Base-by-base conservation (phyloP, 2,329 filamentous ascomycete species). In the Trematosphaeria pertusa region DNA sequence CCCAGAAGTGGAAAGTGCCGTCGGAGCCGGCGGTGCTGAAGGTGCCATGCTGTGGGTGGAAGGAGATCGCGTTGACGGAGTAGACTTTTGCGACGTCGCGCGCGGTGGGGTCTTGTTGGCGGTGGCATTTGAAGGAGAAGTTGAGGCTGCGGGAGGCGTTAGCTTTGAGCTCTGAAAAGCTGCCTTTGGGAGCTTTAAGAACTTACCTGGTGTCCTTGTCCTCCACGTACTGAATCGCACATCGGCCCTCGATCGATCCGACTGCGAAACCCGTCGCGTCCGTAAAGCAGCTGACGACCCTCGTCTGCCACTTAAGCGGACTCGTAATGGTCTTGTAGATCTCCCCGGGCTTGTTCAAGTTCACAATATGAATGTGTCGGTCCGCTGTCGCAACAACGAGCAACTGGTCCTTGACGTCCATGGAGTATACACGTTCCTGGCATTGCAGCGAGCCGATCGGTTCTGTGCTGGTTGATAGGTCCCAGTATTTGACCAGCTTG, bases 91-190 rank as follows among this genome's bases (percentile, higher is more conserved):
- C 90, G 56, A 87, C 78, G 73, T 91, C 92, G 49, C 76, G 75
- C 36, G 73, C 61, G 42, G 71, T 74, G 46, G 85, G 76, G 1
- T 88, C 84, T 4, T 85, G 83, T 63, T 96, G 90, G 48, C 94
- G 91, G 73, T 99, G 94, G 75, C 94, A 99, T 76, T 97, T 97
- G 85, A 99, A 99, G 32, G 91, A 96, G 80, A 99, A 99, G 78
- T 99, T 97, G 66, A 87, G 88, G 55, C 72, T 74, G 37, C n/a
- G 15, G 20, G 18, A 2, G 3, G 7, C 5, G 49, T 65, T 59
- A 62, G 50, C 36, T 19, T 39, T 21, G 31, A 34, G 21, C 18
- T 8, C 20, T 17, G n/a, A 42, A 15, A 15, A 37, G 8, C 2
- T n/a, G 15, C 20, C 11, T 22, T 21, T 30, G 26, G 9, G 18